Base-by-base conservation (phyloP, 1,139 yeast genomes). In the Meyerozyma guilliermondii region DNA sequence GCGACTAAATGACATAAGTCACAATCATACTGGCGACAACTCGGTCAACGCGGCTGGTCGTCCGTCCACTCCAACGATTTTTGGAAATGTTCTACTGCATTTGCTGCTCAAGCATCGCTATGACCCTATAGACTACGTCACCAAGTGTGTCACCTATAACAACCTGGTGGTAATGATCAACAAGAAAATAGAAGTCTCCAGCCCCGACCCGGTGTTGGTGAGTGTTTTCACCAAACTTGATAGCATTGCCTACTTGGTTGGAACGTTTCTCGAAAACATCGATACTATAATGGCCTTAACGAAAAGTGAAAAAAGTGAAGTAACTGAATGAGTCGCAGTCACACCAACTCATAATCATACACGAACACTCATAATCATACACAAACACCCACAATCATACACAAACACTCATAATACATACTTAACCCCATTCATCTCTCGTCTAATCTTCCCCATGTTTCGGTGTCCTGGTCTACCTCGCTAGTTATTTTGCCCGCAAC, bases 181-280 rank as follows among this genome's bases (percentile, higher is more conserved):
- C 45, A 63, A 62, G 46, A 72, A 72, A 47, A 61, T 71, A 24
- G 77, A 72, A 49, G 76, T 71, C 0, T 60, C 66, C 27, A 59
- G 68, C 2, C 71, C 75, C 1, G 78, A 72, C 48, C 77, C 78
- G 3, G 64, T 71, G 3, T 53, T 72, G 44, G 63, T 71, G 35
- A 68, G 75, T 51, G 71, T 69, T 0, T 69, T 66, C 46, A 70
- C 76, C 1, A 72, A 72, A 49, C 58, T 72, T 43, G 76, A 71
- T 44, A 59, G 70, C 39, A 60, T 71, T 31, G 77, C 71, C 53
- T 66, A 69, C 46, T 53, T 71, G 48, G 58, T 69, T 14, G 53
- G 67, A 39, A 55, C 36, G 11, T 33, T 33, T 14, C 36, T 33
- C 23, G 36, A 17, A 17, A 33, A 33, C 36, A 33, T 33, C 24